Percentiles rank a stretch among this genome's conserved stretches.
Conservation (phyloP, 345 rosid genomes). For the Syzygium jambos region DNA sequence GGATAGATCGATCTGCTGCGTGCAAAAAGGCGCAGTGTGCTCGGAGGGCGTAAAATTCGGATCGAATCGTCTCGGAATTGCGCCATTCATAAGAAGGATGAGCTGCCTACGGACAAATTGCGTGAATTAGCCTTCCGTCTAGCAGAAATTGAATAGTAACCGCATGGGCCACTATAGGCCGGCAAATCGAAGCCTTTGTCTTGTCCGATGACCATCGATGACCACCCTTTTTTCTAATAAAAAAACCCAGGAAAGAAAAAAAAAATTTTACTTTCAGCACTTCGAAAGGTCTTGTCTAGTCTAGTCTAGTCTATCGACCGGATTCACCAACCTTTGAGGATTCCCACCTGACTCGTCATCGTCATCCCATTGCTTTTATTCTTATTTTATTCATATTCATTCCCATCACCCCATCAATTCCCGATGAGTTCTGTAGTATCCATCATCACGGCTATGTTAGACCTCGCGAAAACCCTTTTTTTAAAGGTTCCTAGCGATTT, state of each 20-base stretch:
- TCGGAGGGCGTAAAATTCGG: neutral
- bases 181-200: neutral
- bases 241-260: neutral
- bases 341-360: neutral
- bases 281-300: neutral
- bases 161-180: neutral
- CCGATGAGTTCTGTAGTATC: neutral
- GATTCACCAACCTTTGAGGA: neutral
- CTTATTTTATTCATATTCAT: no score
- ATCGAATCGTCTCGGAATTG: fast-evolving
- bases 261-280: neutral
- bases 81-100: neutral
- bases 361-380: neutral
- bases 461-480: neutral
- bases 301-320: neutral
- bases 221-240: neutral
- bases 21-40: fast-evolving
- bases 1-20: fast-evolving
- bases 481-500: neutral
- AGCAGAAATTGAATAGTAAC: neutral
- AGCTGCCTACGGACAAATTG: neutral
- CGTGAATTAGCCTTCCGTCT: neutral
- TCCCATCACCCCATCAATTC: neutral
- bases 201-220: neutral
- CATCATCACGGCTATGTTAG: neutral